Evolutionary conservation across 2,329 filamentous ascomycete genomes (phyloP).

Genomic region (Colletotrichum lupini): DNA sequence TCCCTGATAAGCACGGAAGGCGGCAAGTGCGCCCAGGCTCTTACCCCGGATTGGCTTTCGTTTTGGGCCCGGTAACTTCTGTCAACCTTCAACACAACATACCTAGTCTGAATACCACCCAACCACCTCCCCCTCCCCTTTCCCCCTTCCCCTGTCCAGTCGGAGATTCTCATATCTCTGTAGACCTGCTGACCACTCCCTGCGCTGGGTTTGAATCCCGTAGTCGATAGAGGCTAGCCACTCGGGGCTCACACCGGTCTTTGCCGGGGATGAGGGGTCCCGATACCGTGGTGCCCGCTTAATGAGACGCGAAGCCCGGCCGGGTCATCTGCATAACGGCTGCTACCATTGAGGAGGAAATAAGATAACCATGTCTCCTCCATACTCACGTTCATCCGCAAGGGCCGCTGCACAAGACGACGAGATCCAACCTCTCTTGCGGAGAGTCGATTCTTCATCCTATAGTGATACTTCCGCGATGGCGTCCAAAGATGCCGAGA

Average conservation of each 20-base stretch:
- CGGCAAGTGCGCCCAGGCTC: constrained; percentile 7
- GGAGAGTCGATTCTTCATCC: background rate
- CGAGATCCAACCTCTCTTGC: constrained; percentile 26
- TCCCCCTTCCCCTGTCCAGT: background rate
- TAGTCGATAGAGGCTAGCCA: constrained; percentile 8
- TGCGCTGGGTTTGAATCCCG: background rate
- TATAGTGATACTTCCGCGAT: constrained; percentile 2
- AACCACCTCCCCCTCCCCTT: background rate
- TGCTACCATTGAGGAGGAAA: background rate
- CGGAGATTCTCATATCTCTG: constrained; percentile 2
- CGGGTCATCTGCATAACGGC: background rate
- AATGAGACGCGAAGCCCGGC: background rate
- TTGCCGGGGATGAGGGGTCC: constrained; percentile 17
- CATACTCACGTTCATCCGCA: background rate
- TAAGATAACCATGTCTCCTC: constrained; percentile 16
- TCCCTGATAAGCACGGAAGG: constrained; percentile 5
- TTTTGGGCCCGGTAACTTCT: background rate
- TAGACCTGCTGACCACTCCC: background rate
- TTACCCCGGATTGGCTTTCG: constrained; percentile 11
- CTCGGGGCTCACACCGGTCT: constrained; percentile 11
- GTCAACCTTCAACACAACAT: constrained; percentile 1
- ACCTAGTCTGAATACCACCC: background rate
- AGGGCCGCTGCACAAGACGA: background rate
- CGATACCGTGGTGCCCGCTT: constrained; percentile 2
- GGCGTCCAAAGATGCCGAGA: constrained; percentile 16